Base-by-base conservation (phyloP, 2,329 filamentous ascomycete genomes). In the Colletotrichum godetiae region DNA sequence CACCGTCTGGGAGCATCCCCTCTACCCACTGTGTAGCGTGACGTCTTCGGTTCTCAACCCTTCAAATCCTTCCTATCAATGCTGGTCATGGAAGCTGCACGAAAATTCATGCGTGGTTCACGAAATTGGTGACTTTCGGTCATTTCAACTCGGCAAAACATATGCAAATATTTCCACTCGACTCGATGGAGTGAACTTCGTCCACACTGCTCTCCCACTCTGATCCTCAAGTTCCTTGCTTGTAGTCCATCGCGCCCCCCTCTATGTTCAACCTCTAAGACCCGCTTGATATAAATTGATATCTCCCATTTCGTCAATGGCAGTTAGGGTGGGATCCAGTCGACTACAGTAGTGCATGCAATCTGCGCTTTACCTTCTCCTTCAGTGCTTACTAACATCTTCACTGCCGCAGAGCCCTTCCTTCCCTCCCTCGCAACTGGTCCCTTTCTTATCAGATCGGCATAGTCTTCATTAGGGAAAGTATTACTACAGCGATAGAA, bases 181-280 rank as follows among this genome's bases (percentile, higher is more conserved):
- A 72, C 37, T 64, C 53, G 52, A 15, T 27, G 52, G 37, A 8
- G 19, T 61, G 22, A 46, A 22, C 29, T 31, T 27, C 59, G 15
- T 37, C 42, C 35, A 13, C 24, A 5, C 12, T 69, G 59, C 67
- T 24, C 55, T 57, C 27, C 27, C 31, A 55, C 49, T 55, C n/a
- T 56, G 42, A 22, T 58, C 59, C 35, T 62, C 55, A 55, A 37
- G 33, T 73, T 64, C 70, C 70, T 53, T n/a, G 52, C 15, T 33
- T 42, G 27, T 33, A 59, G 66, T 64, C 33, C 42, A 49, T 33
- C 37, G 19, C 68, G n/a, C 70, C 59, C 59, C 66, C 19, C n/a
- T 46, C 27, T 49, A 33, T 58, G 33, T 19, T 42, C 31, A 15
- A 11, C 27, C 4, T 27, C 27, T 27, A 27, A 27, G 27, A 27